Conservation (phyloP, 2,329 filamentous ascomycete genomes). For the Karstenula rhodostoma region DNA sequence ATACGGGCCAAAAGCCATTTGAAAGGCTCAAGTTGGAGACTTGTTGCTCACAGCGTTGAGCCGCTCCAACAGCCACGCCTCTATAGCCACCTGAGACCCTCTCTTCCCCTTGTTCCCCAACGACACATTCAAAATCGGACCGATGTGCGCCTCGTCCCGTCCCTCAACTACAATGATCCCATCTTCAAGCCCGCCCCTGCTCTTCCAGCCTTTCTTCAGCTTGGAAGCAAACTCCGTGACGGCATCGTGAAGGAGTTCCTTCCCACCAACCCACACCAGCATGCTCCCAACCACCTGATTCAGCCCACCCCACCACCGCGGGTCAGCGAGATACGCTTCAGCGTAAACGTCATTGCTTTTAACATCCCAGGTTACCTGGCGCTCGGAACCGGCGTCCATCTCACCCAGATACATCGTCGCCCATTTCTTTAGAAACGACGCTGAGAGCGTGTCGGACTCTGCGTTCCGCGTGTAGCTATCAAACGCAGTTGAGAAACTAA, state of each 20-base stretch:
- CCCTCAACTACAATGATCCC: constrained; percentile 35
- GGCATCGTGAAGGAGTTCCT: constrained; percentile 12
- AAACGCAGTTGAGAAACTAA: constrained; percentile 3
- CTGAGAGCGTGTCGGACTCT: neutral
- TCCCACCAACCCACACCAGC: constrained; percentile 9
- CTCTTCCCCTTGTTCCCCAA: constrained; percentile 36
- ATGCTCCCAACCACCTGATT: neutral
- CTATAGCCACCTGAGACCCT: constrained; percentile 34
- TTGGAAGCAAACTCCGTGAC: constrained; percentile 33
- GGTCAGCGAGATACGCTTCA: neutral
- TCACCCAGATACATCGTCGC: neutral
- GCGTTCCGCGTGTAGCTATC: neutral
- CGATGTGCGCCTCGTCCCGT: constrained; percentile 41
- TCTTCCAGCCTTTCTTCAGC: constrained; percentile 47
- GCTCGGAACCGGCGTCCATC: neutral
- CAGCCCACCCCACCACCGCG: constrained; percentile 6
- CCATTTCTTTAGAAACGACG: constrained; percentile 3
- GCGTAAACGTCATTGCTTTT: neutral
- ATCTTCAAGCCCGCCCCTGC: constrained; percentile 6
- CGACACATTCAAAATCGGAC: constrained; percentile 40
- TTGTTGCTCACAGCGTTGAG: neutral
- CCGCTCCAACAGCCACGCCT: constrained; percentile 35
- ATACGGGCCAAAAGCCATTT: neutral
- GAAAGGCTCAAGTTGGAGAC: neutral
- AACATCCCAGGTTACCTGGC: neutral